Percentiles rank a stretch among this genome's conserved stretches.
phyloP scores from a whole-genome alignment of 1,284 basidiomycete species.

The Testicularia cyperi region DNA sequence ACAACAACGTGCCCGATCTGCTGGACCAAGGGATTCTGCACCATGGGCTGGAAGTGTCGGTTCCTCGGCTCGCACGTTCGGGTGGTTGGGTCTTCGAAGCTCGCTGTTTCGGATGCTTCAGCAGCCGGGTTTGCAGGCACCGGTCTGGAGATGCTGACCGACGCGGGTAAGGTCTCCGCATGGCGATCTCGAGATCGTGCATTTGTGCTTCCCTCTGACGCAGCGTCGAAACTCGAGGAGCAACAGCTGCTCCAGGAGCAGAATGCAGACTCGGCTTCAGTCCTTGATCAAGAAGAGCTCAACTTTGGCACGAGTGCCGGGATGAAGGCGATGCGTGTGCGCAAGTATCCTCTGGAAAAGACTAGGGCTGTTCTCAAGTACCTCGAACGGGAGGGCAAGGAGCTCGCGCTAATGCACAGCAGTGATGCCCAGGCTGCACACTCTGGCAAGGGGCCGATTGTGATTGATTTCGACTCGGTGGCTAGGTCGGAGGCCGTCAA shows the following conservation, averaged over 20 bases:
- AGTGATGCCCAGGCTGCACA: slow-evolving; percentile 16
- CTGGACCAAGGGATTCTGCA: slow-evolving; percentile 75
- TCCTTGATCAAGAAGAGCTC: slow-evolving; percentile 69
- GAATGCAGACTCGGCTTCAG: slow-evolving; percentile 60
- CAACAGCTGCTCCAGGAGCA: too few relatives aligned
- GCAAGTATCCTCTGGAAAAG: slow-evolving; percentile 42
- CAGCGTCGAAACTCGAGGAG: too few relatives aligned
- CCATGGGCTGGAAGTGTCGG: slow-evolving; percentile 84
- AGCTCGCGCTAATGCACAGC: slow-evolving; percentile 11
- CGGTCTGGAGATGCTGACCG: slow-evolving; percentile 62
- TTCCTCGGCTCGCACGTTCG: slow-evolving; percentile 75
- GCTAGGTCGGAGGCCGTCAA: neutral
- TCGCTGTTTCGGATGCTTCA: neutral
- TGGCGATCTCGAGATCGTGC: slow-evolving; percentile 29
- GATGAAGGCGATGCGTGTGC: slow-evolving; percentile 26
- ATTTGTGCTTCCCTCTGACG: slow-evolving; percentile 4
- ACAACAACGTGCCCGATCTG: slow-evolving; percentile 71
- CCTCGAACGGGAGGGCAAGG: slow-evolving; percentile 35
- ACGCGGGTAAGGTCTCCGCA: slow-evolving; percentile 66
- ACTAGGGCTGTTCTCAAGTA: slow-evolving; percentile 38
- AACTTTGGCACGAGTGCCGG: slow-evolving; percentile 68
- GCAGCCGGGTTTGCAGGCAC: slow-evolving; percentile 15
- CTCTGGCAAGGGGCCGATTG: slow-evolving; percentile 30
- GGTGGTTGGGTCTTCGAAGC: slow-evolving; percentile 25
- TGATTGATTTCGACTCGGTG: slow-evolving; percentile 12